Percentiles rank a stretch among this genome's conserved stretches.
Evolutionary conservation across 768 basidiomycete genomes (phyloP).

Genomic region (Calvatia gigantea): DNA sequence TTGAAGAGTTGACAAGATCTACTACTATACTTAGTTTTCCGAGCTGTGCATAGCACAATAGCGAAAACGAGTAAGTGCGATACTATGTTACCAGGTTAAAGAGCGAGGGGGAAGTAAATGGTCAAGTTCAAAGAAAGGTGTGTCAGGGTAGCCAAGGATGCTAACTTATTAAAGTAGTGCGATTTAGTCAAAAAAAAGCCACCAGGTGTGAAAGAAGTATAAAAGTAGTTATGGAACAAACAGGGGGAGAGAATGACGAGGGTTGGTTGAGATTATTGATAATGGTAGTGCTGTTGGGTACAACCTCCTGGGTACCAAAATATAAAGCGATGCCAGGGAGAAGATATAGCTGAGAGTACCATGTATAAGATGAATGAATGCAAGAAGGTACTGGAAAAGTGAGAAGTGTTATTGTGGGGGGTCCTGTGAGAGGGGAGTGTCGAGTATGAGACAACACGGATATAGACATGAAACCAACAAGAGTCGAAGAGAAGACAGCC

Average conservation of each 20-base stretch:
- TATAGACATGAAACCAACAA: constrained; percentile 16
- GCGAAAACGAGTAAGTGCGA: constrained; percentile 34
- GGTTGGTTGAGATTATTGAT: constrained; percentile 28
- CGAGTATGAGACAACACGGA: constrained; percentile 14
- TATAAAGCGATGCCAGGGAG: constrained; percentile 26
- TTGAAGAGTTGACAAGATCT: constrained; percentile 34
- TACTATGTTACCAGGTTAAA: constrained; percentile 21
- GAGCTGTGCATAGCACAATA: constrained; percentile 42
- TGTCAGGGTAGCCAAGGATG: constrained; percentile 3
- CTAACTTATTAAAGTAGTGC: constrained; percentile 3
- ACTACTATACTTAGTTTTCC: constrained; percentile 47
- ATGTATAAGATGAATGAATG: constrained; percentile 13
- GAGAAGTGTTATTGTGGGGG: background rate
- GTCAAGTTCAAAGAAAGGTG: background rate
- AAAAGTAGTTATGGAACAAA: constrained; percentile 18
- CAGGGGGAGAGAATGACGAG: constrained; percentile 22
- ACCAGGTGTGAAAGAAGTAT: background rate
- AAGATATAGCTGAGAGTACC: constrained; percentile 21
- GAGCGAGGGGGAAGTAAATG: background rate
- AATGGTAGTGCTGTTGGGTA: constrained; percentile 34
- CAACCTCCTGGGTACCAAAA: constrained; percentile 40
- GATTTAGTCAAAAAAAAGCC: background rate
- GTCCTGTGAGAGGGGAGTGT: constrained; percentile 2
- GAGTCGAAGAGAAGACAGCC: constrained; percentile 7
- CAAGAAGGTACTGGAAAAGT: background rate